A percentile compares a stretch with the other conserved stretches of the same genome.
Evolutionary conservation across 2,329 filamentous ascomycete genomes (phyloP).

Genomic region (Phyllosticta paracitricarpa): DNA sequence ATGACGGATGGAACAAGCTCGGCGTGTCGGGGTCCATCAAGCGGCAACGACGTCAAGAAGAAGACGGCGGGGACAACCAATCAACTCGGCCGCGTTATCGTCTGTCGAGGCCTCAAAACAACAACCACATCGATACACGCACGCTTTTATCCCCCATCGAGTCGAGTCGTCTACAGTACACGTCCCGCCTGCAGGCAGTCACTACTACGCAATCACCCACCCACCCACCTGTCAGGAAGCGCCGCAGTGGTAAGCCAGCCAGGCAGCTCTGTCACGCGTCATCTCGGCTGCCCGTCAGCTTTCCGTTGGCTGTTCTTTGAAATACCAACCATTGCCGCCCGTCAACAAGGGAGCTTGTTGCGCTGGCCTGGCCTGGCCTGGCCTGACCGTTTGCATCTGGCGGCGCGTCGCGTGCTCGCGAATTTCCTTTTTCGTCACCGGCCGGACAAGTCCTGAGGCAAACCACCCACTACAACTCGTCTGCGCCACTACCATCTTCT

Average conservation of each 20-base stretch:
- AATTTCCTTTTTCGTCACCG: constrained; percentile 6
- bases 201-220: constrained; percentile 1
- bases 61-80: not conserved
- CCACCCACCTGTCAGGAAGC: not conserved
- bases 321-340: not conserved
- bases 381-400: not conserved
- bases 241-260: constrained; percentile 5
- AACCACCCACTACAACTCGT: not conserved
- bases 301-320: not conserved
- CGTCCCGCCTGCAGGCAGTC: constrained; percentile 1
- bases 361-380: not conserved
- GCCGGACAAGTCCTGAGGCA: not conserved
- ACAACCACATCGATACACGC: not conserved
- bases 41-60: not conserved
- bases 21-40: constrained; percentile 3
- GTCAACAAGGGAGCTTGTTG: no score
- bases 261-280: not conserved
- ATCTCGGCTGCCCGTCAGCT: not conserved
- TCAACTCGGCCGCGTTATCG: constrained; percentile 1
- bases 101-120: not conserved
- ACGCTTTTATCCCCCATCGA: not conserved
- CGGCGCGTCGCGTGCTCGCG: constrained; percentile 7
- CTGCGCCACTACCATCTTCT: not conserved
- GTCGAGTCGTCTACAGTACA: not conserved
- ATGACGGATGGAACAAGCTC: constrained; percentile 9